Evolutionary conservation across 768 basidiomycete genomes (phyloP), one percentile per base, ranked within the genome.

Genomic region (Termitomyces sp.): DNA sequence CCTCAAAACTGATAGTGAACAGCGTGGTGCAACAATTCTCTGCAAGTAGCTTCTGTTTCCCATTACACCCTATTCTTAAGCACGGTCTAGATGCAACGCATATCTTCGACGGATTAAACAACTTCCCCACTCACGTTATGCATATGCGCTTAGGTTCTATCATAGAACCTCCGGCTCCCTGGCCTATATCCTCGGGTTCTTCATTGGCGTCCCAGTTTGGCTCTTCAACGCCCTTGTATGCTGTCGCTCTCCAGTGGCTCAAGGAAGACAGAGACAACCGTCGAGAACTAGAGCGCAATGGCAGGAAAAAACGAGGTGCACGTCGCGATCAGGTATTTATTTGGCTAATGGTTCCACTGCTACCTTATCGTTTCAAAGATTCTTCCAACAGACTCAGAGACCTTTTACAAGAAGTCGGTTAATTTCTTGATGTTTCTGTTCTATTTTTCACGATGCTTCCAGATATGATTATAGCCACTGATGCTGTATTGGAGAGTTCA

Each of bases 61-160:
- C 41, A 30, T 56, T 62, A 20, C 48, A 56, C 9, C 55, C 33
- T 44, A 57, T 14, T 32, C 61, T 43, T 50, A 43, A 5, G 43
- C 36, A 36, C 8, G 16, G 18, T 56, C 38, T 66, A 95, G 93
- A 97, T 74, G 94, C 95, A 12, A 98, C 95, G 1, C 97, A 99
- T 71, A 97, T 99, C 66, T 97, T 95, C 64, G 96, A 98, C 70
- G 96, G 95, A 12, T 74, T 98, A 33, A 82, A 84, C 67, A 72
- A 81, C n/a, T 98, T 96, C 76, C 96, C 97, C 4, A 98, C 95
- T 0, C 93, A 96, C 67, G 78, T 98, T 60, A 86, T 86, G 5
- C 97, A 98, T 69, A 89, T 99, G 86, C 85, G 89, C 28, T 80
- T 94, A 50, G 97, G 97, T 4, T 74, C 78, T 13, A 85, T 95